These are phyloP conservation scores for Populus nigra DNA, from an alignment of 345 rosid species.

Conservation along the genomic window DNA sequence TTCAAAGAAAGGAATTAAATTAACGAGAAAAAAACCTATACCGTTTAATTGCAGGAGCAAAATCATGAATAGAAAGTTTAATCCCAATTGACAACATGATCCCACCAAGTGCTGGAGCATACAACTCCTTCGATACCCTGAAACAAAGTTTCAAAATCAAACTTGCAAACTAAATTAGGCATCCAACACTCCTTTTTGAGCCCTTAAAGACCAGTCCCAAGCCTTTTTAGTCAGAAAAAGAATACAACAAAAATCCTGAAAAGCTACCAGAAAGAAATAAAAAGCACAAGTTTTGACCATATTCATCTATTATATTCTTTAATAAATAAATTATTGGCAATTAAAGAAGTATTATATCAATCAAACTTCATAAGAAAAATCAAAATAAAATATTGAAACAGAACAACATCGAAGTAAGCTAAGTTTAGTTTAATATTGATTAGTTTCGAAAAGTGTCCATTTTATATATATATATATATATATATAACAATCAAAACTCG, in stretches of 20 bases:
- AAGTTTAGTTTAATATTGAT: not conserved
- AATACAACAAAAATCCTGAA: not conserved
- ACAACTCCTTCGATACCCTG: slow-evolving; percentile 92
- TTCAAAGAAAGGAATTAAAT: not conserved
- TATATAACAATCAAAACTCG: not conserved
- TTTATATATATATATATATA: not conserved
- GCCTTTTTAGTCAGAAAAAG: not conserved
- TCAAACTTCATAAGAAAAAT: not conserved
- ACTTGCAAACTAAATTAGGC: not conserved
- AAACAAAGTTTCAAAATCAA: slow-evolving; percentile 14
- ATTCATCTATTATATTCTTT: not conserved
- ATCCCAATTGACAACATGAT: slow-evolving; percentile 94
- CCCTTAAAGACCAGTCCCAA: slow-evolving; percentile 15
- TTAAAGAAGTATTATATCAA: no score
- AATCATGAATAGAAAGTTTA: slow-evolving; percentile 73
- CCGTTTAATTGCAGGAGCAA: slow-evolving; percentile 88
- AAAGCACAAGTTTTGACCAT: not conserved
- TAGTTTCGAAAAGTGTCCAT: not conserved
- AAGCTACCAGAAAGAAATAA: not conserved
- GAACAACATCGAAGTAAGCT: not conserved
- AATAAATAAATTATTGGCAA: not conserved
- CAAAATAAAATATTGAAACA: not conserved
- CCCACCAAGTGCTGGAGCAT: slow-evolving; percentile 98
- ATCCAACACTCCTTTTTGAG: slow-evolving; percentile 6
- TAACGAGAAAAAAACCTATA: slow-evolving; percentile 16